phyloP scores from a whole-genome alignment of 2,329 filamentous ascomycete species.

The Beauveria sp. region DNA sequence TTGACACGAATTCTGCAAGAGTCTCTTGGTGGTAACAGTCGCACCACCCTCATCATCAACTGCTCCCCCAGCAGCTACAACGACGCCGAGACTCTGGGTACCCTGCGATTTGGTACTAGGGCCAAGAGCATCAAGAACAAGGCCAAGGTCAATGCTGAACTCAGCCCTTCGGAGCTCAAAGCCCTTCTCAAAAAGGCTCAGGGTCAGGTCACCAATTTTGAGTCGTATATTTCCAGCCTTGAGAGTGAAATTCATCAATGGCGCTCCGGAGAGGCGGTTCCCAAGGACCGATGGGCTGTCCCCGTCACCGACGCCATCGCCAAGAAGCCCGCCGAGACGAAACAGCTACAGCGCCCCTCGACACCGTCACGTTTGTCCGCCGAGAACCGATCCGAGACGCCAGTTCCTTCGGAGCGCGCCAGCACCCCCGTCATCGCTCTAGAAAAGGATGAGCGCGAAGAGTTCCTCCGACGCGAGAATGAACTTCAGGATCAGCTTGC shows the following conservation, averaged over 20 bases:
- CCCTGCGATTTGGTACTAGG: slow-evolving; percentile 86
- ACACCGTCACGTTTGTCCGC: slow-evolving; percentile 43
- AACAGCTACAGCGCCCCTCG: slow-evolving; percentile 41
- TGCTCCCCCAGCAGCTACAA: slow-evolving; percentile 99
- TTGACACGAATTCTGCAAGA: slow-evolving; percentile 96
- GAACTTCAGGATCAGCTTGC: slow-evolving; percentile 94
- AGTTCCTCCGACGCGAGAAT: slow-evolving; percentile 90
- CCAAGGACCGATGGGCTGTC: slow-evolving; percentile 80
- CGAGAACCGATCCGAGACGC: slow-evolving; percentile 57
- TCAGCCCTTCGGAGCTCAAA: slow-evolving; percentile 94
- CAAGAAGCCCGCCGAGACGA: slow-evolving; percentile 31
- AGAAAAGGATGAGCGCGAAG: slow-evolving; percentile 94
- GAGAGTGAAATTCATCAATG: slow-evolving; percentile 81
- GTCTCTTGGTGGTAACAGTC: slow-evolving; percentile 91
- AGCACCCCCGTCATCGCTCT: slow-evolving; percentile 81
- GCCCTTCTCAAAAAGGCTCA: slow-evolving; percentile 87
- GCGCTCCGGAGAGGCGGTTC: slow-evolving; percentile 81
- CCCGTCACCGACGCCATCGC: slow-evolving; percentile 40
- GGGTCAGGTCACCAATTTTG: slow-evolving; percentile 79
- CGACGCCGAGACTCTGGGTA: slow-evolving; percentile 87
- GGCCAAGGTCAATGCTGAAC: slow-evolving; percentile 97
- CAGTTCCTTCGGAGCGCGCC: slow-evolving; percentile 67
- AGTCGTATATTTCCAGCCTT: slow-evolving; percentile 73
- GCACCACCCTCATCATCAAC: slow-evolving; percentile 98
- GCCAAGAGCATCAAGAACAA: slow-evolving; percentile 99